Evolutionary conservation across 2,329 filamentous ascomycete genomes (phyloP).

Genomic region (Claviceps sorghi): DNA sequence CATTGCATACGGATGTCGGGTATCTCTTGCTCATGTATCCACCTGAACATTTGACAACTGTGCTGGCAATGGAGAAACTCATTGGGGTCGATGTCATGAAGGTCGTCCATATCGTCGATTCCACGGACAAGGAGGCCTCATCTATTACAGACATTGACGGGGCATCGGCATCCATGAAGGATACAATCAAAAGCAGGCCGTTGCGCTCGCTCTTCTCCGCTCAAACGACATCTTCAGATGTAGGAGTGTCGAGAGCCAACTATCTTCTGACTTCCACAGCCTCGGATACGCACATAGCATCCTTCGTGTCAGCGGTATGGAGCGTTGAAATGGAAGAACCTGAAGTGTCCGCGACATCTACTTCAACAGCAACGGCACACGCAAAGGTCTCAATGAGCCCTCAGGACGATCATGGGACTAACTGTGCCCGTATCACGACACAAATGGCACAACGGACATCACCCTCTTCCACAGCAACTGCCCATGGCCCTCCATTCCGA

Average conservation of each 20-base stretch:
- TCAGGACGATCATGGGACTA: constrained; percentile 14
- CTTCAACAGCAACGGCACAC: constrained; percentile 9
- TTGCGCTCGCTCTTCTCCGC: constrained; percentile 11
- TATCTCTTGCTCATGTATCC: constrained; percentile 47
- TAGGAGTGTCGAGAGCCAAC: constrained; percentile 36
- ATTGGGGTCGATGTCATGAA: constrained; percentile 42
- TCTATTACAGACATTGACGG: constrained; percentile 27
- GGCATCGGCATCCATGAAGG: constrained; percentile 15
- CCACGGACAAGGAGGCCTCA: constrained; percentile 22
- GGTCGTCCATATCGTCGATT: constrained; percentile 40
- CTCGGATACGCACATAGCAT: constrained; percentile 36
- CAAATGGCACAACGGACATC: constrained; percentile 9
- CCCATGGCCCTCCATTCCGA: background rate
- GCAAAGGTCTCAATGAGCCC: constrained; percentile 12
- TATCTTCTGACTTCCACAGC: constrained; percentile 42
- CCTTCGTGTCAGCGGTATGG: constrained; percentile 38
- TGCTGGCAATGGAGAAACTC: constrained; percentile 42
- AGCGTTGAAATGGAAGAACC: constrained; percentile 21
- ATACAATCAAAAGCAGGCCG: constrained; percentile 12
- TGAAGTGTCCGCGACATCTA: constrained; percentile 24
- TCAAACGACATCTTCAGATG: constrained; percentile 14
- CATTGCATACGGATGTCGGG: constrained; percentile 34
- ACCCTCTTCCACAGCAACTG: constrained; percentile 7
- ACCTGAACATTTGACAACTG: constrained; percentile 38
- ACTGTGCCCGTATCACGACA: constrained; percentile 13